phyloP scores from a whole-genome alignment of 2,329 filamentous ascomycete species.

The Trichoderma asperellum region DNA sequence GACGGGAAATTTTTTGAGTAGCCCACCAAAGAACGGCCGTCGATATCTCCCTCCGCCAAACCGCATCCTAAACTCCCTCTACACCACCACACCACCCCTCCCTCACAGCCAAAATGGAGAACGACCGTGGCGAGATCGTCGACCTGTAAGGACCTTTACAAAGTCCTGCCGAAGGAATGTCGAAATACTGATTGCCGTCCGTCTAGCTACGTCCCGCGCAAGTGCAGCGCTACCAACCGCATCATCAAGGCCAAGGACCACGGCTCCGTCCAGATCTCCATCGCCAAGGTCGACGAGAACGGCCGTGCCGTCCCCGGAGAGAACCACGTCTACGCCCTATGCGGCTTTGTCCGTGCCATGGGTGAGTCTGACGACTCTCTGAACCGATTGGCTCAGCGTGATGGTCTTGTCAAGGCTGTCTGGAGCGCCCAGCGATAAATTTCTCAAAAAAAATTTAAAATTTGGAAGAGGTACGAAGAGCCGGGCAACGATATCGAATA shows the following conservation, averaged over 20 bases:
- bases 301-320: slow-evolving; percentile 91
- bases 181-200: slow-evolving; percentile 37
- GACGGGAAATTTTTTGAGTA: too few relatives aligned
- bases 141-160: slow-evolving; percentile 75
- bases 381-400: slow-evolving; percentile 93
- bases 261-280: slow-evolving; percentile 94
- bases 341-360: slow-evolving; percentile 96
- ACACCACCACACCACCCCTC: slow-evolving; percentile 37
- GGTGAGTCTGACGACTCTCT: slow-evolving; percentile 96
- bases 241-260: slow-evolving; percentile 99
- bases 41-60: too few relatives aligned
- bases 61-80: slow-evolving; percentile 37
- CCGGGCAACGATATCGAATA: background rate
- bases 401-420: slow-evolving; percentile 95
- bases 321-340: slow-evolving; percentile 96
- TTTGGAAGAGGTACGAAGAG: slow-evolving; percentile 32
- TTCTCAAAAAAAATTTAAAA: slow-evolving; percentile 15
- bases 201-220: slow-evolving; percentile 91
- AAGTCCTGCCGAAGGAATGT: slow-evolving; percentile 10
- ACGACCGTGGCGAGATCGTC: slow-evolving; percentile 99
- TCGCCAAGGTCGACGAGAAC: slow-evolving; percentile 99
- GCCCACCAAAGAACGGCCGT: too few relatives aligned
- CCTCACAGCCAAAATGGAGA: slow-evolving; percentile 82
- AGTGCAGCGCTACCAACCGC: slow-evolving; percentile 98
- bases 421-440: slow-evolving; percentile 77